Percentiles rank a stretch among this genome's conserved stretches.
Evolutionary conservation across 2,329 filamentous ascomycete genomes (phyloP).

Genomic region (Raffaelea deltoideospora): DNA sequence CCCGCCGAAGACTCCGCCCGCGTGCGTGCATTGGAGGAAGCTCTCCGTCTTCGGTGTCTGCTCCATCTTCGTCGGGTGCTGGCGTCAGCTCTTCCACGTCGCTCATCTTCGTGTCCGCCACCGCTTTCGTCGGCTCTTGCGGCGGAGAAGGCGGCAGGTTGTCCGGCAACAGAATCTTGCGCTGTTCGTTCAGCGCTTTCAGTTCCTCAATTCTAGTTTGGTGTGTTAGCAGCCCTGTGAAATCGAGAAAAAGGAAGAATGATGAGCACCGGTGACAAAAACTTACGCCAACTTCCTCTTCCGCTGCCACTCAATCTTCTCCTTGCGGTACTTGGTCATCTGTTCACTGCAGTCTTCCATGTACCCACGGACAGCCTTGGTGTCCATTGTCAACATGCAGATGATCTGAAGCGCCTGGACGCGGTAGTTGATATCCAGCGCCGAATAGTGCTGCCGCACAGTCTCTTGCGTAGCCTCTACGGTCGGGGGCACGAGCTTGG

Average conservation of each 20-base stretch:
- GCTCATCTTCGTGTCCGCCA: slow-evolving; percentile 45
- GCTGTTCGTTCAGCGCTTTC: slow-evolving; percentile 54
- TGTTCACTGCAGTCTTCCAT: slow-evolving; percentile 85
- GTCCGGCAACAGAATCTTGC: slow-evolving; percentile 58
- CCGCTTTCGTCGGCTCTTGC: slow-evolving; percentile 30
- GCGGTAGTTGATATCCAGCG: slow-evolving; percentile 69
- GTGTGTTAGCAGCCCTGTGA: slow-evolving; percentile 15
- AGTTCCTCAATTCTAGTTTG: slow-evolving; percentile 52
- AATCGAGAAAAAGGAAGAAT: not conserved
- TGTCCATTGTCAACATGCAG: slow-evolving; percentile 72
- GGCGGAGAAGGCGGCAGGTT: slow-evolving; percentile 51
- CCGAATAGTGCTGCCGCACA: slow-evolving; percentile 55
- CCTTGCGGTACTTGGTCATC: slow-evolving; percentile 89
- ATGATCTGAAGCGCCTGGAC: slow-evolving; percentile 71
- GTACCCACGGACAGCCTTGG: slow-evolving; percentile 71
- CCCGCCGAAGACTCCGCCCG: slow-evolving; percentile 42
- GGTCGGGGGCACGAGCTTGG: slow-evolving; percentile 65
- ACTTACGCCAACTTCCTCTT: slow-evolving; percentile 49
- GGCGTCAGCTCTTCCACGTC: slow-evolving; percentile 47
- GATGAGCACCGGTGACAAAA: not conserved
- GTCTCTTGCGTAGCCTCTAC: slow-evolving; percentile 62
- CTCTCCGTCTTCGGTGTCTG: slow-evolving; percentile 56
- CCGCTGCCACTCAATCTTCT: slow-evolving; percentile 86
- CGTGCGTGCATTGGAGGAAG: slow-evolving; percentile 32
- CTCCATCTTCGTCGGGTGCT: slow-evolving; percentile 43